These are phyloP conservation scores for Chamaecrista fasciculata DNA, from an alignment of 306 rosid species.

Conservation along the genomic window DNA sequence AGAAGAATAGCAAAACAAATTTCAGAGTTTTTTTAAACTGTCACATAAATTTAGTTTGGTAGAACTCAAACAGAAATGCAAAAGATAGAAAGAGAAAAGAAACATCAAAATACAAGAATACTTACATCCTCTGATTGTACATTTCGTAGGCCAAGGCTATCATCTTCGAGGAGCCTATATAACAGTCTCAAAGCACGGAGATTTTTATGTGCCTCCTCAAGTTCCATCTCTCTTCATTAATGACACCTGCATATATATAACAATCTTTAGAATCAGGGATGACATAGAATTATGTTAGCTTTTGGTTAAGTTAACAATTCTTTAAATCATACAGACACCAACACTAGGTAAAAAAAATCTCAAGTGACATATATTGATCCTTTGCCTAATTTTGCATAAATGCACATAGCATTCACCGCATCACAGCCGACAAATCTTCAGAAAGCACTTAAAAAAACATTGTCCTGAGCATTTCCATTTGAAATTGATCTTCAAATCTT, in stretches of 20 bases:
- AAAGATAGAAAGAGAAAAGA: background rate
- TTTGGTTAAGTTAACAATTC: background rate
- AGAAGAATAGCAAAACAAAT: background rate
- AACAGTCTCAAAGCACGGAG: conserved; percentile 49
- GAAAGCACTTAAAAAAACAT: background rate
- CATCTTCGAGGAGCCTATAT: conserved; percentile 47
- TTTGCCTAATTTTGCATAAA: background rate
- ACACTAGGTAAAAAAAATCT: background rate
- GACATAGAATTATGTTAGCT: background rate
- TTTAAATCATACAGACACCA: background rate
- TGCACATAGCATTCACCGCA: background rate
- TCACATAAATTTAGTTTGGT: too few species aligned
- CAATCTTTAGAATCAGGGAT: background rate
- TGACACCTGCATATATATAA: background rate
- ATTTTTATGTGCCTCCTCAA: conserved; percentile 45
- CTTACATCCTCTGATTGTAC: conserved; percentile 33
- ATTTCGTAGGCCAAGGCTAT: conserved; percentile 15
- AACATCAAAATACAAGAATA: background rate
- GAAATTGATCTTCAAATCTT: background rate
- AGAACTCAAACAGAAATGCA: background rate
- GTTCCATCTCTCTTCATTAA: conserved; percentile 30
- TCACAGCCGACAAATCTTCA: background rate
- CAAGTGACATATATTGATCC: background rate
- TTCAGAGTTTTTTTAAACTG: background rate
- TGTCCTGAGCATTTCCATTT: background rate